Base-by-base conservation (phyloP, 768 basidiomycete species). In the Lyophyllum atratum region DNA sequence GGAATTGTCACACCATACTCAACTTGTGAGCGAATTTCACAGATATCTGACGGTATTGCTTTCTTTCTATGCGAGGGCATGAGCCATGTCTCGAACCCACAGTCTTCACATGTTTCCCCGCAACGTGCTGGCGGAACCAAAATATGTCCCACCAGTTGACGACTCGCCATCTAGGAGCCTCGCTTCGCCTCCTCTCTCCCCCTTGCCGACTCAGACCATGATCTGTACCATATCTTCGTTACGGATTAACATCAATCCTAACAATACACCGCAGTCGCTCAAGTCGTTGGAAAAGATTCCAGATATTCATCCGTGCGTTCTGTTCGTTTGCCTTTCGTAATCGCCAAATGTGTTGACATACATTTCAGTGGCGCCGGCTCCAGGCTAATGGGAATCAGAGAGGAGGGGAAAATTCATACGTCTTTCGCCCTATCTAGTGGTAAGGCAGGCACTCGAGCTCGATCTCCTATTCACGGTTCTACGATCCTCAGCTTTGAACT, bases 21-120 rank as follows among this genome's bases (percentile, higher is more conserved):
- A 52, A 34, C 55, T 57, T 45, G 52, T 54, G 47, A 25, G 40
- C 29, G 19, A 24, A 19, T 34, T 37, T 44, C 39, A 44, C 34
- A 31, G 24, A 55, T 15, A 37, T 39, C 33, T n/a, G 40, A 42
- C 25, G 37, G 15, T 29, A 22, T 25, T 46, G 12, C 42, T 52
- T 24, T 21, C 44, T n/a, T 47, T 26, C 28, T 34, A 24, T 24
- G 42, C 31, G 43, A 37, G 39, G 22, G 6, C 56, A 26, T 34
- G 15, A 21, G n/a, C 17, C 26, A 47, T 56, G 59, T 57, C 47
- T 63, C 48, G 51, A 47, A 42, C 51, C 24, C 26, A 54, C 42
- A 50, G n/a, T 21, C 55, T 52, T 52, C 54, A 59, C 59, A 55
- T 55, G 49, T 49, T 45, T 52, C 46, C 56, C 29, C 29, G 29